These are phyloP conservation scores for Volvox reticuliferus DNA, from an alignment of 139 green algal species.

Conservation along the genomic window DNA sequence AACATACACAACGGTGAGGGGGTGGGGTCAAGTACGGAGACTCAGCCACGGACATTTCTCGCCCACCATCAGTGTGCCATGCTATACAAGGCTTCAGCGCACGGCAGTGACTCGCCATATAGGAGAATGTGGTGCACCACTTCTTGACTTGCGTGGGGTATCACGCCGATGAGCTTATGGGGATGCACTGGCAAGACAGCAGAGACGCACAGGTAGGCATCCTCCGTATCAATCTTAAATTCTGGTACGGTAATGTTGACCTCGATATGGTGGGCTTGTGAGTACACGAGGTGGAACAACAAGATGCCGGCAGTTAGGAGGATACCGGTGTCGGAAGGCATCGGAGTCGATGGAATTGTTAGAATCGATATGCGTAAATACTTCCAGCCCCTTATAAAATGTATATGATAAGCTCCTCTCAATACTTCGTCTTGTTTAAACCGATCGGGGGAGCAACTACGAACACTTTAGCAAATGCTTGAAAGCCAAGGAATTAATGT, in stretches of 20 bases:
- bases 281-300: background rate
- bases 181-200: constrained; percentile 65
- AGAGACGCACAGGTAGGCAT: constrained; percentile 78
- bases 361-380: too few relatives aligned
- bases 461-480: too few relatives aligned
- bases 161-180: constrained; percentile 78
- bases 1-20: too few relatives aligned
- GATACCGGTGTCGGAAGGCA: background rate
- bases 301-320: background rate
- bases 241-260: constrained; percentile 57
- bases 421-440: too few relatives aligned
- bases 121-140: constrained; percentile 94
- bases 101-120: constrained; percentile 73
- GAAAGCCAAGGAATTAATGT: too few relatives aligned
- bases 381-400: too few relatives aligned
- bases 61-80: too few relatives aligned
- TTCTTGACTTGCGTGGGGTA: constrained; percentile 73
- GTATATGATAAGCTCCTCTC: too few relatives aligned
- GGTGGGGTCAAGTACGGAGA: too few relatives aligned
- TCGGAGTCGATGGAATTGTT: background rate
- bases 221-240: background rate
- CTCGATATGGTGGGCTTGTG: background rate
- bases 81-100: too few relatives aligned
- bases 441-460: too few relatives aligned
- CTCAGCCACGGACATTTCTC: too few relatives aligned